phyloP scores from a whole-genome alignment of 139 green algal genomes.

The Chlorella sp. region DNA sequence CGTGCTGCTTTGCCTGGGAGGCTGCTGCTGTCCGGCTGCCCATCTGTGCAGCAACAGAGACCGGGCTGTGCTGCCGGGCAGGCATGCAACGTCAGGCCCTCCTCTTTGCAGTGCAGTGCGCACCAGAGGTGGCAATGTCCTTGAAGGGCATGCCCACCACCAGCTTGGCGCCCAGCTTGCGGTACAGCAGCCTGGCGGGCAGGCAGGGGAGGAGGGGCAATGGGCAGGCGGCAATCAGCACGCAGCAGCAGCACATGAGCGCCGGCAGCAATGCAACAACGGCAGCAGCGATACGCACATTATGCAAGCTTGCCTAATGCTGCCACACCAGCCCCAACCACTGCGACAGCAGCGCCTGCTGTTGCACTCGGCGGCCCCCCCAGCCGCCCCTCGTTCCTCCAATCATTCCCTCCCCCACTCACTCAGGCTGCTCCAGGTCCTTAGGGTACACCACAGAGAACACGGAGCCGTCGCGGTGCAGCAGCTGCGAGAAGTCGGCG shows the following conservation, averaged over 20 bases:
- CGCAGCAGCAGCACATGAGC: neutral
- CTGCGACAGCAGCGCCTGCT: too few relatives aligned
- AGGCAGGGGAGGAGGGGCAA: neutral
- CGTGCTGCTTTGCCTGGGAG: too few relatives aligned
- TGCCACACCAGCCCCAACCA: too few relatives aligned
- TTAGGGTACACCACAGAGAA: constrained; percentile 56
- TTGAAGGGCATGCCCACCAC: constrained; percentile 99
- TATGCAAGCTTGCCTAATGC: too few relatives aligned
- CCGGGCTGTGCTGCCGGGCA: neutral
- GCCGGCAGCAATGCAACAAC: too few relatives aligned
- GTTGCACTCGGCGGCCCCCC: too few relatives aligned
- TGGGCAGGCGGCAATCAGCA: neutral
- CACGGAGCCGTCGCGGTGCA: constrained; percentile 92
- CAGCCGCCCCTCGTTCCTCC: too few relatives aligned
- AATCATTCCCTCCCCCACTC: neutral
- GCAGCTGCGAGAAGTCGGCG: constrained; percentile 87
- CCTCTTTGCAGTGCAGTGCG: neutral
- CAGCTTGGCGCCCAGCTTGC: constrained; percentile 92
- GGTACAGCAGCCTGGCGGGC: constrained; percentile 74
- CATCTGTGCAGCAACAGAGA: neutral
- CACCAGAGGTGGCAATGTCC: constrained; percentile 89
- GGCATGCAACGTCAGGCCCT: neutral
- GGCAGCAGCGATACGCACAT: too few relatives aligned
- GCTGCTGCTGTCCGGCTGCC: too few relatives aligned
- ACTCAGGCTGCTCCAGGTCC: constrained; percentile 61